A percentile compares a stretch with the other conserved stretches of the same genome.
Evolutionary conservation across 805 yeast genomes (phyloP).

Genomic region (Saccharomycopsis lassenensis): DNA sequence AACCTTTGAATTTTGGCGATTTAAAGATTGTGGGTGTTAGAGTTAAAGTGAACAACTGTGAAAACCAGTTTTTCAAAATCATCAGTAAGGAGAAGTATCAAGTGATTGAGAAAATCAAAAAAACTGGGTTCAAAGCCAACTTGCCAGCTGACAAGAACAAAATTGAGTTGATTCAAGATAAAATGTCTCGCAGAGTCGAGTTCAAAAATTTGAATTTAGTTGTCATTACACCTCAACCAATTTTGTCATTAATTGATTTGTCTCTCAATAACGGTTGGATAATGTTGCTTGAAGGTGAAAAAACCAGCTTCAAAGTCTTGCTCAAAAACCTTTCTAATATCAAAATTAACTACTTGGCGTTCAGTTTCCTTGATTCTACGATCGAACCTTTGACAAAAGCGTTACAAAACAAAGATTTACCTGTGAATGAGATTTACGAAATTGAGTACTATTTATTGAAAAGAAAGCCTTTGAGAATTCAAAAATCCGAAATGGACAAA

Average conservation of each 20-base stretch:
- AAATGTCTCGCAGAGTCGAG: slow-evolving; percentile 18
- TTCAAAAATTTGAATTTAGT: slow-evolving; percentile 24
- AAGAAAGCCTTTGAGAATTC: slow-evolving; percentile 45
- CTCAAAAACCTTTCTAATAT: slow-evolving; percentile 51
- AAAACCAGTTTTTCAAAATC: slow-evolving; percentile 33
- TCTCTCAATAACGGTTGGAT: slow-evolving; percentile 54
- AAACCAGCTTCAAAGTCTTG: slow-evolving; percentile 35
- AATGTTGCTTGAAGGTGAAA: slow-evolving; percentile 75
- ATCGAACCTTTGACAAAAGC: slow-evolving; percentile 51
- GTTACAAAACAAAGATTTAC: slow-evolving; percentile 35
- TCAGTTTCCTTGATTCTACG: slow-evolving; percentile 64
- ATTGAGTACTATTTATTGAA: slow-evolving; percentile 56
- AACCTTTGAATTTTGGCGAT: slow-evolving; percentile 38
- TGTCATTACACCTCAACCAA: slow-evolving; percentile 47
- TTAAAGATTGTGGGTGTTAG: slow-evolving; percentile 40
- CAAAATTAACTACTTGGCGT: slow-evolving; percentile 43
- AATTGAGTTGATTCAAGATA: slow-evolving; percentile 5
- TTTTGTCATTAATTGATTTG: slow-evolving; percentile 38
- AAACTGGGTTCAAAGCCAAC: slow-evolving; percentile 19
- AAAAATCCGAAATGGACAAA: slow-evolving; percentile 19
- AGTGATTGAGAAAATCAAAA: slow-evolving; percentile 23
- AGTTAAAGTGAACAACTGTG: slow-evolving; percentile 42
- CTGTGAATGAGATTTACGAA: slow-evolving; percentile 60
- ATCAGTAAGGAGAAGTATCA: slow-evolving; percentile 24
- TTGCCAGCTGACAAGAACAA: slow-evolving; percentile 7